These are phyloP conservation scores for Wickerhamomyces sp. DNA, from an alignment of 1,139 yeast species.

Conservation along the genomic window DNA sequence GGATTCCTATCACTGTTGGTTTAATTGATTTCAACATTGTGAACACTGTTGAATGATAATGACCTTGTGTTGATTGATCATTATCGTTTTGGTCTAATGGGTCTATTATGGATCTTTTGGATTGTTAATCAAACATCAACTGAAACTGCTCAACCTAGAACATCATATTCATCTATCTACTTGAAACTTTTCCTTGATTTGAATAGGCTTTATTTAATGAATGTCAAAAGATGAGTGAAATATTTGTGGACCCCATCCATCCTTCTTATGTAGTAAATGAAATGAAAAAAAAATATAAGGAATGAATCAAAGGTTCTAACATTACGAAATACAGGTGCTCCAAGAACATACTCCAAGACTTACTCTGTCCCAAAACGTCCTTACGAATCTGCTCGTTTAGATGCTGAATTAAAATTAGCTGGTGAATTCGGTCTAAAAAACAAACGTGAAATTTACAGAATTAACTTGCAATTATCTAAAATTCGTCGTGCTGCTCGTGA, in stretches of 20 bases:
- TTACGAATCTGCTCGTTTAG: constrained; percentile 98
- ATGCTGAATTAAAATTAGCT: constrained; percentile 97
- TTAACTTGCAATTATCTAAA: constrained; percentile 97
- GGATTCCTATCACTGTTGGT: too few relatives aligned
- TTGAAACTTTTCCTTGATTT: background rate
- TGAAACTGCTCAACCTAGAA: background rate
- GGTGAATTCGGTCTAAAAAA: constrained; percentile 99
- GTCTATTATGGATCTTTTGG: too few relatives aligned
- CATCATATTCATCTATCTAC: background rate
- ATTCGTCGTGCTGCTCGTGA: constrained; percentile 99
- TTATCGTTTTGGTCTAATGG: background rate
- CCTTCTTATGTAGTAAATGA: constrained; percentile 9
- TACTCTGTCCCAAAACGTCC: constrained; percentile 99
- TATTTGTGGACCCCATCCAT: background rate
- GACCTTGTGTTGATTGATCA: too few relatives aligned
- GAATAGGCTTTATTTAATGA: constrained; percentile 1
- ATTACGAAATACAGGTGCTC: constrained; percentile 62
- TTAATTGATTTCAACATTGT: too few relatives aligned
- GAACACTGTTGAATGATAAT: too few relatives aligned
- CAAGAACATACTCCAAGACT: constrained; percentile 99
- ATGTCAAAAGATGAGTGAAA: background rate
- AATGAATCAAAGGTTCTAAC: constrained; percentile 10
- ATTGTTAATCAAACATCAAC: background rate
- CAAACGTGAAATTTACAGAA: constrained; percentile 99
- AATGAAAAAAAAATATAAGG: too few relatives aligned